Base-by-base conservation (phyloP, 805 yeast genomes). In the Candida ovalis region DNA sequence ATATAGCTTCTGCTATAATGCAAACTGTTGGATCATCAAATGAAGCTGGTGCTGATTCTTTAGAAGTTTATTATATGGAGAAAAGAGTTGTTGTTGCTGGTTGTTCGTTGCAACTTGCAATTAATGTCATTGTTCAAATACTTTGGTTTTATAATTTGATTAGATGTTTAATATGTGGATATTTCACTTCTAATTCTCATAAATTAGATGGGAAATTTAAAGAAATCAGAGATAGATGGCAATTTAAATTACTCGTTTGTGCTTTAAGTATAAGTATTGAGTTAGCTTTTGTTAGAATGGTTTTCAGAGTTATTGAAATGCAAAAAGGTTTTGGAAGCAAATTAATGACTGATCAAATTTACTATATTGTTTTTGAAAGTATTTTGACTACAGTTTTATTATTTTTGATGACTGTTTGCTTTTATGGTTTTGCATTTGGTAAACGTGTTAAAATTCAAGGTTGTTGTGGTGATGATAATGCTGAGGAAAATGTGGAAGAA, bases 21-120 rank as follows among this genome's bases (percentile, higher is more conserved):
- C 96, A 87, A 67, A 90, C 82, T 2, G 75, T 69, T 12, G 96
- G 96, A 42, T 96, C 95, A 57, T 92, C 84, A 45, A 66, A 78
- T 40, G 38, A 35, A 35, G 38, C 19, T n/a, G 87, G 88, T 2
- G 81, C 85, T 37, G 53, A 63, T 2, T 72, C 79, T 1, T 62
- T 74, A 6, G 52, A 63, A 5, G 43, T 45, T 3, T 58, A 59
- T 35, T 60, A 67, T 13, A 36, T 46, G 1, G 92, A 91, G 15
- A 73, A 86, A 1, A 72, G 81, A 60, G 63, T 85, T 41, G 86
- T 89, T 83, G 77, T 88, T 41, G 91, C 78, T 1, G 96, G 96
- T 8, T 72, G 89, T 43, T 84, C 83, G 0, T 73, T 85, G 57
- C 96, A 89, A 67, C 90, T 88, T 5, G 66, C 76, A 5, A 75